Percentiles rank a stretch among this genome's conserved stretches.
Conservation (phyloP, 495 filamentous ascomycete genomes). For the Podospora pseudopauciseta region DNA sequence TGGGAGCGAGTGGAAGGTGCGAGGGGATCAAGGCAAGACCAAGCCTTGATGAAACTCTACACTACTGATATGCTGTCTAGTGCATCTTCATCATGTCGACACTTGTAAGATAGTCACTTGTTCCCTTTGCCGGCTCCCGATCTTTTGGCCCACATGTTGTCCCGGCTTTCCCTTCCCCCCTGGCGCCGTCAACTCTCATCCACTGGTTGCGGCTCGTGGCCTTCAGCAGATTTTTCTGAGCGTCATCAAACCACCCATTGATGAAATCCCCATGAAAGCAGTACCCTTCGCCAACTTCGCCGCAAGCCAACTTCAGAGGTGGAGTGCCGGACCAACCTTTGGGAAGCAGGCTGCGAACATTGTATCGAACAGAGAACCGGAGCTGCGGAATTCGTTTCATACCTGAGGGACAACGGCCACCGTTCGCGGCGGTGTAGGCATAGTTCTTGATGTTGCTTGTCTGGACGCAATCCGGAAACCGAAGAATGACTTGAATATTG, state of each 20-base stretch:
- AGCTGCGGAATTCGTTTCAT: constrained; percentile 37
- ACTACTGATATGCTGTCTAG: background rate
- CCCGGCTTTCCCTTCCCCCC: constrained; percentile 31
- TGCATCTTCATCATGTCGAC: constrained; percentile 32
- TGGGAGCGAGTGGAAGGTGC: too few species aligned
- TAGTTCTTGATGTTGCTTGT: constrained; percentile 32
- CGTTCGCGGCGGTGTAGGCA: constrained; percentile 31
- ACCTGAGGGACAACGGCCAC: constrained; percentile 28
- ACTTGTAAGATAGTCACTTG: constrained; percentile 32
- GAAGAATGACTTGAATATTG: constrained; percentile 35
- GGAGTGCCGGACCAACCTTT: constrained; percentile 36
- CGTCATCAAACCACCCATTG: constrained; percentile 37
- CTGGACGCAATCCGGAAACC: constrained; percentile 37
- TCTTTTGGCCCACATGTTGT: constrained; percentile 31
- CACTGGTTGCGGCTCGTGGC: constrained; percentile 31
- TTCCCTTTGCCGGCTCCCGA: constrained; percentile 31
- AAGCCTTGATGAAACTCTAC: too few species aligned
- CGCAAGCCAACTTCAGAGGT: constrained; percentile 35
- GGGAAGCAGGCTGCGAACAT: constrained; percentile 28
- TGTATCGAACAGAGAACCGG: constrained; percentile 34
- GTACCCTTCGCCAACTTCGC: constrained; percentile 34
- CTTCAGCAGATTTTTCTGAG: constrained; percentile 30
- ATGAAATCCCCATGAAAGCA: constrained; percentile 36
- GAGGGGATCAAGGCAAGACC: too few species aligned
- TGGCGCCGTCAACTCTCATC: constrained; percentile 34